Base-by-base conservation (phyloP, 495 filamentous ascomycete genomes). In the Tuber magnatum region DNA sequence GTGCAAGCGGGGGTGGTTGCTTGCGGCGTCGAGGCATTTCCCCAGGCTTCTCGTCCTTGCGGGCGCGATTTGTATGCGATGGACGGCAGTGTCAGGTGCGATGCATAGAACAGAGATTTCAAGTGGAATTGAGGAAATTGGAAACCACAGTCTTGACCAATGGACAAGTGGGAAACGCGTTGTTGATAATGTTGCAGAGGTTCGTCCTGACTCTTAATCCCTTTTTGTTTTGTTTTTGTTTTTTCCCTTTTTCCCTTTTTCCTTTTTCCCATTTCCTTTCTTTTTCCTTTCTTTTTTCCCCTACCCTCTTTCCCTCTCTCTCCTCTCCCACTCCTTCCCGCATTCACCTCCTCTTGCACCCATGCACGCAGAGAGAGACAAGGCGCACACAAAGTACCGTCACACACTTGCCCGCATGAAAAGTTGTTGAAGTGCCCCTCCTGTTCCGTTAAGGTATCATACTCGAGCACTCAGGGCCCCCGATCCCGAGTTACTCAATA, bases 1-100 rank as follows among this genome's bases (percentile, higher is more conserved):
- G 76, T 46, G 69, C 35, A 20, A 51, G 61, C 41, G 71, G 76
- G 20, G 68, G 48, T 28, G 73, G 68, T 51, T 79, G 73, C 43
- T 71, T 70, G 43, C 77, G 77, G 56, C 73, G 77, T 41, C 77
- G 77, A 41, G 77, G 77, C 77, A 79, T 79, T 40, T 39, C 61
- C 35, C 32, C 16, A 32, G 39, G n/a, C 24, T n/a, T 40, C 69
- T 41, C 10, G 43, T 51, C 68, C n/a, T 39, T 61, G 14, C 38
- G 38, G 5, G 48, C 20, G 8, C 38, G 42, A 48, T 70, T 65
- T 16, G 56, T 32, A 65, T 65, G 51, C 38, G 72, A 72, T 79
- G 43, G 40, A 74, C 6, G 56, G 24, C 24, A 42, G 28, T 41
- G 16, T 12, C 3, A 35, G 56, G 56, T 28, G 6, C 32, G 28